Evolutionary conservation across 1,284 basidiomycete genomes (phyloP).

Genomic region (Kwoniella shivajii): DNA sequence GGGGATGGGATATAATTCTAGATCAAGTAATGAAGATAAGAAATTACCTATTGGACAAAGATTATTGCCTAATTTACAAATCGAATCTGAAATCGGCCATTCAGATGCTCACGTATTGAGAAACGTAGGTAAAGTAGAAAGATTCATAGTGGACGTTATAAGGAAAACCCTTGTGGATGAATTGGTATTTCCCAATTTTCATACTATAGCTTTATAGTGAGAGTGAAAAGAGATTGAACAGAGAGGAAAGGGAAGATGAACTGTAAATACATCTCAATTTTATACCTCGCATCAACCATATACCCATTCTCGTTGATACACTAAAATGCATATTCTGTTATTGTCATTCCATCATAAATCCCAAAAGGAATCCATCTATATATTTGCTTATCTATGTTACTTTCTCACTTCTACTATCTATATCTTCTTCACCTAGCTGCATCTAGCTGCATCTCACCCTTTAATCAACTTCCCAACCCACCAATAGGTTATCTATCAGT

Average conservation of each 20-base stretch:
- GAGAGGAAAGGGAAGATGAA: neutral
- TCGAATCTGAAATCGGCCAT: slow-evolving; percentile 97
- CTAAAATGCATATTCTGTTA: too few species aligned
- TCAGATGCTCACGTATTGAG: slow-evolving; percentile 92
- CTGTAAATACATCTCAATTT: too few species aligned
- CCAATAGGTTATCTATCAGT: slow-evolving; percentile 88
- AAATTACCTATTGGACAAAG: slow-evolving; percentile 69
- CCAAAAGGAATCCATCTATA: too few species aligned
- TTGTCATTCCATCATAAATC: too few species aligned
- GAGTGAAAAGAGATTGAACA: neutral
- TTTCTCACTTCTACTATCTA: too few species aligned
- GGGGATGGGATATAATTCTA: neutral
- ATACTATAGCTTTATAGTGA: slow-evolving; percentile 62
- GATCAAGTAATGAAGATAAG: neutral
- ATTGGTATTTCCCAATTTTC: slow-evolving; percentile 90
- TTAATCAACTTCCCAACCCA: slow-evolving; percentile 61
- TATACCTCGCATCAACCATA: too few species aligned
- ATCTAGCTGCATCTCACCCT: neutral
- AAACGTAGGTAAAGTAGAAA: slow-evolving; percentile 94
- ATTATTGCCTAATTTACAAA: slow-evolving; percentile 84
- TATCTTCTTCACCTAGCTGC: too few species aligned
- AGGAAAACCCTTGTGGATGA: slow-evolving; percentile 93
- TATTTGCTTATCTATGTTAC: too few species aligned
- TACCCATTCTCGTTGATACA: too few species aligned
- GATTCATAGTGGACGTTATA: slow-evolving; percentile 92